Evolutionary conservation across 176 grass and related monocot genomes (phyloP), one percentile per base, ranked within the genome.

Genomic region (Aegilops bicornis): DNA sequence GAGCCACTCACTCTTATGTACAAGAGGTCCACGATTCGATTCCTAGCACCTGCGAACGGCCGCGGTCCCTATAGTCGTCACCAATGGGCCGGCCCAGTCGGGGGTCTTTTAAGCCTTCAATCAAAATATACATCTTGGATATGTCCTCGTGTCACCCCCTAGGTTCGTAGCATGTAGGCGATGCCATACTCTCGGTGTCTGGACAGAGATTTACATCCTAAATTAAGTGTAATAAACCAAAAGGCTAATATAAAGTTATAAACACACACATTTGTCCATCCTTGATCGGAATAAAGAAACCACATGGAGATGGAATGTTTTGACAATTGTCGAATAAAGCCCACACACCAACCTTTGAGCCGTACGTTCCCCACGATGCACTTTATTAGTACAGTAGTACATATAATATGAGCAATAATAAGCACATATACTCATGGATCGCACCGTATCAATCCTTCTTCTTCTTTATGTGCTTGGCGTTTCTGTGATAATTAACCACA

Each of bases 321-420:
- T 72, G 77, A 23, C 25, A 45, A 70, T 65, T 65, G 85, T 66
- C 70, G 61, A 83, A 83, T 88, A 88, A 83, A 83, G 63, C 27
- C 19, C 31, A 25, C 62, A 25, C 72, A 20, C 58, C 78, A 50
- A 71, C 37, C 58, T 65, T 74, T 64, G 56, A 75, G 33, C 31
- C 60, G 40, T 82, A 82, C 45, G 1, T 40, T 42, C 71, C 20
- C 40, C 22, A 52, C 6, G 47, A 40, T 40, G 72, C 66, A 10
- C 37, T 63, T 22, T 16, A 65, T 22, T 48, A 63, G 10, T 10
- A 58, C 16, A 6, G 6, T 17, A 5, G 8, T 39, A 14, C 1
- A 47, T 47, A 43, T 3, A 22, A 37, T n/a, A 60, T 52, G 43
- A 75, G 17, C 16, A 75, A 17, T 62, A 31, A 17, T 62, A 43